These are phyloP conservation scores for Tolypocladium endophyticum DNA, from an alignment of 2,329 filamentous ascomycete genomes.

Conservation along the genomic window DNA sequence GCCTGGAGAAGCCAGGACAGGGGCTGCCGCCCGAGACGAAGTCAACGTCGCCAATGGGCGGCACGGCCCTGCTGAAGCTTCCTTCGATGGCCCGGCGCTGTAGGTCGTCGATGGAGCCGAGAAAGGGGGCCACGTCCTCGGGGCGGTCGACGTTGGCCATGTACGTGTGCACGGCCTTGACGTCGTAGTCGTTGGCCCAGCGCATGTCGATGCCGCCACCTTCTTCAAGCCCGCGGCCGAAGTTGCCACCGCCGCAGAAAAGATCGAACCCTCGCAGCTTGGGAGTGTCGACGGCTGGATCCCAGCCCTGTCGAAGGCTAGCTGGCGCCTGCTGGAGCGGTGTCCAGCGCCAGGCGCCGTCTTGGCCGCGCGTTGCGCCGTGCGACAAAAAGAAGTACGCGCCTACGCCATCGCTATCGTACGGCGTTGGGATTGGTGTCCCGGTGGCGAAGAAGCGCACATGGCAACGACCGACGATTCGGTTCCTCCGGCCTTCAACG, in stretches of 20 bases:
- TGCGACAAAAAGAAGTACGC: constrained; percentile 56
- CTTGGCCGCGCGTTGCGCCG: constrained; percentile 4
- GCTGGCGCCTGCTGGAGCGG: constrained; percentile 24
- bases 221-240: constrained; percentile 68
- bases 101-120: constrained; percentile 64
- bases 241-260: constrained; percentile 69
- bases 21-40: constrained; percentile 65
- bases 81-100: constrained; percentile 45
- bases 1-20: constrained; percentile 62
- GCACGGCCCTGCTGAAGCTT: constrained; percentile 33
- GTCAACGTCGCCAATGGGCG: constrained; percentile 52
- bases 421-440: constrained; percentile 47
- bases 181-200: constrained; percentile 58
- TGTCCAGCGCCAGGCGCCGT: constrained; percentile 10
- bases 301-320: constrained; percentile 43
- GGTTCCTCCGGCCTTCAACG: constrained; percentile 20
- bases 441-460: constrained; percentile 41
- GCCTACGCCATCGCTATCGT: constrained; percentile 53
- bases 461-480: constrained; percentile 46
- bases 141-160: constrained; percentile 48
- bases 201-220: constrained; percentile 53
- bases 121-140: constrained; percentile 41
- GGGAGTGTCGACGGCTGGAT: constrained; percentile 25
- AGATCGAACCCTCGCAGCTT: constrained; percentile 56
- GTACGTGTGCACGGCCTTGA: constrained; percentile 59